Conservation (phyloP, 129 eudicot genomes). For the Flaveria linearis region DNA sequence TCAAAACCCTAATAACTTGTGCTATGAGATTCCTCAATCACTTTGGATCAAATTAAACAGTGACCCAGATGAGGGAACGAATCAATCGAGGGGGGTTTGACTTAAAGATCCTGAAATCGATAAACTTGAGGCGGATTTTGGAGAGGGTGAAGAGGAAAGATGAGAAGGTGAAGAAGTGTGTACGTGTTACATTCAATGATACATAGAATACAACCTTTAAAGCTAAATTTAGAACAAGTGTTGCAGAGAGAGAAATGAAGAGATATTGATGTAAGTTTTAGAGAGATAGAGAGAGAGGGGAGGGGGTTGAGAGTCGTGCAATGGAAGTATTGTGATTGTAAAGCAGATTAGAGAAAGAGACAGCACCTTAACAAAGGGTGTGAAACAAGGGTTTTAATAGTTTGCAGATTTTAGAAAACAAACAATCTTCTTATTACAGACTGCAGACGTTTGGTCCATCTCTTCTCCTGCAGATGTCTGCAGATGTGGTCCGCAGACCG, state of each 20-base stretch:
- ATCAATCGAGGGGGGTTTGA: conserved; percentile 3
- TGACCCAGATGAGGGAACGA: conserved; percentile 20
- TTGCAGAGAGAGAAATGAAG: conserved; percentile 12
- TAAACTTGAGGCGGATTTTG: not conserved
- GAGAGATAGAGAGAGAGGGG: not conserved
- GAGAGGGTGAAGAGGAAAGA: not conserved
- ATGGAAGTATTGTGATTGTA: conserved; percentile 18
- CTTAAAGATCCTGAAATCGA: conserved; percentile 21
- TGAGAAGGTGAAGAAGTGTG: conserved; percentile 6
- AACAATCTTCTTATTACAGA: too few species aligned
- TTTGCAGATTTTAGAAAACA: too few species aligned
- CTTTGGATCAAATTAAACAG: conserved; percentile 7
- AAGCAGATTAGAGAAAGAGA: conserved; percentile 13
- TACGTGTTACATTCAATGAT: conserved; percentile 29
- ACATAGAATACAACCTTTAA: not conserved
- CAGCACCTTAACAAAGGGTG: too few species aligned
- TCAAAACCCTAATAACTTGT: conserved; percentile 11
- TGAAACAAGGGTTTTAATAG: too few species aligned
- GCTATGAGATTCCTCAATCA: conserved; percentile 14
- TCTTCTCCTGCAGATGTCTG: too few species aligned
- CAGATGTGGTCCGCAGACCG: too few species aligned
- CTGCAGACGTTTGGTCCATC: too few species aligned
- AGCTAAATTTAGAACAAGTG: conserved; percentile 34
- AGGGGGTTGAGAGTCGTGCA: conserved; percentile 26
- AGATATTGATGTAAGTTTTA: not conserved